Evolutionary conservation across 2,329 filamentous ascomycete genomes (phyloP).

Genomic region (Colletotrichum tropicale): DNA sequence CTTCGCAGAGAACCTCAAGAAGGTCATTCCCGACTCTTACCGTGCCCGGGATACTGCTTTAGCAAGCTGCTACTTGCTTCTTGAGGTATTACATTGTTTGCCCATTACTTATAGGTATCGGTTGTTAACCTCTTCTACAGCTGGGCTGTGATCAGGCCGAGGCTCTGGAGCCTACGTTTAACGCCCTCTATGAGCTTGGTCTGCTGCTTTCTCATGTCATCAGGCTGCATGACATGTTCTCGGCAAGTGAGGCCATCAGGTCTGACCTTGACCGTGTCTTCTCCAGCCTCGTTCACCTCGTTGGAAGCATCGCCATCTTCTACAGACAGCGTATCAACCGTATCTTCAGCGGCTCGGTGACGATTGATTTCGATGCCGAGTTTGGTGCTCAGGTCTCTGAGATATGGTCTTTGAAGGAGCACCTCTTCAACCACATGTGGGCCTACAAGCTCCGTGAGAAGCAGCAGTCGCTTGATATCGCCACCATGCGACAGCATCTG

Average conservation of each 20-base stretch:
- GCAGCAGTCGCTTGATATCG: constrained; percentile 26
- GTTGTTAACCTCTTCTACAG: constrained; percentile 21
- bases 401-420: constrained; percentile 37
- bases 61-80: constrained; percentile 40
- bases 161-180: constrained; percentile 42
- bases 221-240: constrained; percentile 39
- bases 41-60: constrained; percentile 32
- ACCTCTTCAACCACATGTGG: constrained; percentile 40
- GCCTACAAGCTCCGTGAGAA: constrained; percentile 32
- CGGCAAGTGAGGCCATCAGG: constrained; percentile 32
- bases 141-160: constrained; percentile 41
- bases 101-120: fast-evolving
- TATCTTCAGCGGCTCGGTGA: constrained; percentile 26
- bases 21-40: constrained; percentile 25
- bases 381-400: constrained; percentile 37
- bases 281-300: constrained; percentile 36
- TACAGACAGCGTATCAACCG: constrained; percentile 39
- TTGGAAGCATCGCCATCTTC: constrained; percentile 36
- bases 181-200: constrained; percentile 41
- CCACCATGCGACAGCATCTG: constrained; percentile 34
- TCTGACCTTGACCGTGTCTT: constrained; percentile 37
- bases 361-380: constrained; percentile 38
- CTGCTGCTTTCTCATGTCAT: constrained; percentile 39
- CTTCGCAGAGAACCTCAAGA: constrained; percentile 36
- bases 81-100: constrained; percentile 33